Percentiles rank a stretch among this genome's conserved stretches.
Conservation (phyloP, 148 eudicot genomes). For the Rheum nobile region DNA sequence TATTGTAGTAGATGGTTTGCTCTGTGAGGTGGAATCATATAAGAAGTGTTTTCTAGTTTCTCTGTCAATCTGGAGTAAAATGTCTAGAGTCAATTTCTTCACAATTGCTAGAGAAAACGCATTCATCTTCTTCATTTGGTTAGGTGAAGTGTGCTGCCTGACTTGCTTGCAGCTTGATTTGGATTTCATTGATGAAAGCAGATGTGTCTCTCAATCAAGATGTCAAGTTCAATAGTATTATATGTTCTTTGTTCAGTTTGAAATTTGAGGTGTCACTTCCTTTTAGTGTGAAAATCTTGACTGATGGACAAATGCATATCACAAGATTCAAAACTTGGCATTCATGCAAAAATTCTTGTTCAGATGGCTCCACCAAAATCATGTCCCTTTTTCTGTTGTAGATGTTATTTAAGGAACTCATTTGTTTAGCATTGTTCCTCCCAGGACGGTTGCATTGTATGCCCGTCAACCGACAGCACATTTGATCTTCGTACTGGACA, state of each 20-base stretch:
- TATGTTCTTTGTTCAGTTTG: not conserved
- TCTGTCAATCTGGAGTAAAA: not conserved
- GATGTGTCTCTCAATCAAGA: not conserved
- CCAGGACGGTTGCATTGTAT: conserved; percentile 94
- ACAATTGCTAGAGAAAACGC: no score
- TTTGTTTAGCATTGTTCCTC: not conserved
- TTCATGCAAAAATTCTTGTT: not conserved
- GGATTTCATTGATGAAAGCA: not conserved
- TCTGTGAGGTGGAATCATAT: not conserved
- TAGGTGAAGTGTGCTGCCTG: not conserved
- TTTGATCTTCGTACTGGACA: conserved; percentile 79
- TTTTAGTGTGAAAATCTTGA: not conserved
- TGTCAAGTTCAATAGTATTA: not conserved
- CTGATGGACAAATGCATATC: not conserved
- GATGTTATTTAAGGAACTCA: not conserved
- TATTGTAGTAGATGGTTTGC: not conserved
- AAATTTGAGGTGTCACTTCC: not conserved
- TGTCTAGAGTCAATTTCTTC: not conserved
- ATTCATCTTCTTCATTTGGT: not conserved
- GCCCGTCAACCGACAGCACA: conserved; percentile 95
- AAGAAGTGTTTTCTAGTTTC: not conserved
- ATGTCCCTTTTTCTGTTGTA: not conserved
- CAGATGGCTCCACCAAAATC: not conserved
- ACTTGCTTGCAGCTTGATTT: not conserved
- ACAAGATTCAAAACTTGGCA: not conserved